phyloP scores from a whole-genome alignment of 495 filamentous ascomycete genomes.

The Penicillium riverlandense region DNA sequence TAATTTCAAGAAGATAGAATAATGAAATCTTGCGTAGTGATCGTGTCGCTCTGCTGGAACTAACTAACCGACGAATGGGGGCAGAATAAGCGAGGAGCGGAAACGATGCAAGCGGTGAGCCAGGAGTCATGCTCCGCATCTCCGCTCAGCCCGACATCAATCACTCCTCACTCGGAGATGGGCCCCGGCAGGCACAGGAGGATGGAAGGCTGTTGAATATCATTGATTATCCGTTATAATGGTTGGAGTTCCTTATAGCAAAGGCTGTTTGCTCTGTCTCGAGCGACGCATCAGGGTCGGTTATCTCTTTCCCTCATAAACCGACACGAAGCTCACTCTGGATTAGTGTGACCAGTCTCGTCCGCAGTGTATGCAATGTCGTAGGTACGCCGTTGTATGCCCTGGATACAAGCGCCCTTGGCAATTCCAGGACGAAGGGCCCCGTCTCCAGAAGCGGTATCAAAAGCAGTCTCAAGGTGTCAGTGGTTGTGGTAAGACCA shows the following conservation, averaged over 20 bases:
- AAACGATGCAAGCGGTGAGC: too few relatives aligned
- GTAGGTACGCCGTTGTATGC: slow-evolving; percentile 1
- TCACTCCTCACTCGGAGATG: not conserved
- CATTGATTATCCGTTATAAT: not conserved
- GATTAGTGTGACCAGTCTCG: slow-evolving; percentile 4
- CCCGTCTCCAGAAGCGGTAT: slow-evolving; percentile 1
- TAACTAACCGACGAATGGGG: too few relatives aligned
- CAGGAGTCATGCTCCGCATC: too few relatives aligned
- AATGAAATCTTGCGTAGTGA: too few relatives aligned
- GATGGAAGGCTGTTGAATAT: not conserved
- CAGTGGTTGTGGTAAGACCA: not conserved
- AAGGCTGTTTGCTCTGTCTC: slow-evolving; percentile 3
- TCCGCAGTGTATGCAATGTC: slow-evolving; percentile 1
- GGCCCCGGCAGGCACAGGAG: not conserved
- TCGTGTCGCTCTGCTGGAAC: too few relatives aligned
- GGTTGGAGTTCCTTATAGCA: slow-evolving; percentile 4
- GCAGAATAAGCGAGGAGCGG: too few relatives aligned
- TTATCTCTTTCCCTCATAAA: not conserved
- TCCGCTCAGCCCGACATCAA: not conserved
- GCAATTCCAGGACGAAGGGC: slow-evolving; percentile 4
- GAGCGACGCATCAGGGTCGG: slow-evolving; percentile 4
- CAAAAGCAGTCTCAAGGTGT: not conserved
- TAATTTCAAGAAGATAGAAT: too few relatives aligned
- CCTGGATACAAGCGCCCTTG: slow-evolving; percentile 2
- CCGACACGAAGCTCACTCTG: not conserved